A percentile compares a stretch with the other conserved stretches of the same genome.
Conservation (phyloP, 2,329 filamentous ascomycete genomes). For the Allantophomopsis lycopodina region DNA sequence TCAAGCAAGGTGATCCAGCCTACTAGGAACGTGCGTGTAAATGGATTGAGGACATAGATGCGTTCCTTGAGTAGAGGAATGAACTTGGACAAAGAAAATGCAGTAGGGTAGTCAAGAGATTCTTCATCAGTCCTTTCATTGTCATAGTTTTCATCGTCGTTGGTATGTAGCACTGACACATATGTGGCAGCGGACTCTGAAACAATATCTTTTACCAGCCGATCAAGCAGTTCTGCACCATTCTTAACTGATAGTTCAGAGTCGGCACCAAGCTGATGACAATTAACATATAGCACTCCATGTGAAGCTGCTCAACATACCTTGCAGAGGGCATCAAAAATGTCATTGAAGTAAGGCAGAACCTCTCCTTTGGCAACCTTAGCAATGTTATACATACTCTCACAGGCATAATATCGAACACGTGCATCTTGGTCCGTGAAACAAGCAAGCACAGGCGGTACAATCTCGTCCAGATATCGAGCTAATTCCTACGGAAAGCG, state of each 20-base stretch:
- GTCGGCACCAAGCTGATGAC: conserved; percentile 70
- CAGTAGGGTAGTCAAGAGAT: conserved; percentile 52
- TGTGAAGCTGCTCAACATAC: conserved; percentile 29
- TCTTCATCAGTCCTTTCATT: conserved; percentile 31
- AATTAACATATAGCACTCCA: conserved; percentile 3
- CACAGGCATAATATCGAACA: conserved; percentile 95
- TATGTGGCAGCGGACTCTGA: conserved; percentile 92
- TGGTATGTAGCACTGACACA: conserved; percentile 68
- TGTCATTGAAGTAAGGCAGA: conserved; percentile 92
- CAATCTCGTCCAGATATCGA: conserved; percentile 82
- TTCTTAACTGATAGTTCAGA: conserved; percentile 97
- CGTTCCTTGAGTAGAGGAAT: conserved; percentile 89
- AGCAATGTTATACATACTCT: conserved; percentile 99
- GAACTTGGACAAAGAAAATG: conserved; percentile 83
- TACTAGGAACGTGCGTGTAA: conserved; percentile 87
- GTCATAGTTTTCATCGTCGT: conserved; percentile 34
- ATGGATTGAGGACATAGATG: conserved; percentile 88
- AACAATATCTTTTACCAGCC: conserved; percentile 91
- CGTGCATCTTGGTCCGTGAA: conserved; percentile 97
- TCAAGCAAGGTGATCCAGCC: conserved; percentile 92
- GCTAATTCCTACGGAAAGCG: conserved; percentile 58
- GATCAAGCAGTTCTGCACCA: conserved; percentile 86
- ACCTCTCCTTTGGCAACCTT: conserved; percentile 99
- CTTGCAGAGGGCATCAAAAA: conserved; percentile 96
- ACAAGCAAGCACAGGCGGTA: conserved; percentile 91